Conservation (phyloP, 768 basidiomycete genomes). For the Wakefieldia striispora region DNA sequence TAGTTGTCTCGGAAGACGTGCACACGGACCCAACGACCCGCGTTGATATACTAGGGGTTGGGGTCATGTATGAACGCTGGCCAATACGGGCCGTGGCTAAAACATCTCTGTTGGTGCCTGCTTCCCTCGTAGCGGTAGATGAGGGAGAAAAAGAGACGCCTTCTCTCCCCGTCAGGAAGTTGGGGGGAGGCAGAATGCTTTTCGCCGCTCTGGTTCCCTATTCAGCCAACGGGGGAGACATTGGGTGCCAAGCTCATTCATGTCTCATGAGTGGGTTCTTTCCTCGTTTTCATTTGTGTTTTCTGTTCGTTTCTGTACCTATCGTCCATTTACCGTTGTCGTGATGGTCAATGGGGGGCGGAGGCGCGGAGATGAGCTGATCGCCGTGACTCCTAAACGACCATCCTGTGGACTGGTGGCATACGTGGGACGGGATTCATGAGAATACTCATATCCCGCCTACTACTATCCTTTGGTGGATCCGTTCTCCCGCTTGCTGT, state of each 20-base stretch:
- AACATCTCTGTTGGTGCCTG: background rate
- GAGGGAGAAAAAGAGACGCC: constrained; percentile 1
- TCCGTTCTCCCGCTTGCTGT: background rate
- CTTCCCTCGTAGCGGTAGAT: constrained; percentile 4
- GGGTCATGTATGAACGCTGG: background rate
- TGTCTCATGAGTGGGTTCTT: background rate
- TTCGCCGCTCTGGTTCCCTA: constrained; percentile 5
- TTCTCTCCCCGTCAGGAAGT: constrained; percentile 4
- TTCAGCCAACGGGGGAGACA: constrained; percentile 1
- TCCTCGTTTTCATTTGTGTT: background rate
- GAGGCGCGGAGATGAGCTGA: constrained; percentile 28
- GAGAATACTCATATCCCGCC: constrained; percentile 5
- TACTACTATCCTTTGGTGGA: constrained; percentile 3
- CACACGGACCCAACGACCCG: constrained; percentile 9
- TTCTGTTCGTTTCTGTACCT: background rate
- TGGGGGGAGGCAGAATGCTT: background rate
- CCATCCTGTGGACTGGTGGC: constrained; percentile 14
- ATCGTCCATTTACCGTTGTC: constrained; percentile 8
- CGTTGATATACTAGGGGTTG: constrained; percentile 11
- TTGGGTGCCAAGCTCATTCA: background rate
- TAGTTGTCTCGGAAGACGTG: background rate
- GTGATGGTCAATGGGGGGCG: constrained; percentile 13
- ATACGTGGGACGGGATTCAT: constrained; percentile 12
- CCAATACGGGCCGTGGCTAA: background rate
- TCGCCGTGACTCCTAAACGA: constrained; percentile 26